phyloP scores from a whole-genome alignment of 345 rosid genomes.

The Salix arbutifolia region DNA sequence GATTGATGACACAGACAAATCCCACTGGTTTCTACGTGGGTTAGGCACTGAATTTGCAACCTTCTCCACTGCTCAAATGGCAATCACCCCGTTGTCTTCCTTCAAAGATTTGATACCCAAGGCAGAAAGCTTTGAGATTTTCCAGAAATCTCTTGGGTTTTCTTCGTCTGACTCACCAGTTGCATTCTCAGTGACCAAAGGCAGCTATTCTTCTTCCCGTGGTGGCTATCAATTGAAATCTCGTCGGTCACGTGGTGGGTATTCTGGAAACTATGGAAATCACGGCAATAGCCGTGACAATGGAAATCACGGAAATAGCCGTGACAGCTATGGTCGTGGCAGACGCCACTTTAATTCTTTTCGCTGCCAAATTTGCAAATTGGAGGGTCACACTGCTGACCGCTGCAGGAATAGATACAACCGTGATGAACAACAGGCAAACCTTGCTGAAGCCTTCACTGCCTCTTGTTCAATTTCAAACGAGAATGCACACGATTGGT shows the following conservation, averaged over 20 bases:
- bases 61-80: neutral
- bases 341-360: neutral
- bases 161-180: neutral
- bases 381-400: slow-evolving; percentile 8
- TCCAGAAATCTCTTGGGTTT: neutral
- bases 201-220: neutral
- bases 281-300: neutral
- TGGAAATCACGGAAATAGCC: neutral
- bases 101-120: neutral
- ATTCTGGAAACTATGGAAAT: neutral
- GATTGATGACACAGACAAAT: neutral
- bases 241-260: no score
- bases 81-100: neutral
- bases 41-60: neutral
- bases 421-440: neutral
- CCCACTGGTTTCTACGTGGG: neutral
- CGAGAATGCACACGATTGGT: neutral
- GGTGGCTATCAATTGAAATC: no score
- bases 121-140: neutral
- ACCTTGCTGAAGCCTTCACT: neutral
- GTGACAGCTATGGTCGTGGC: neutral
- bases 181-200: neutral
- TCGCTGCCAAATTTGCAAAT: neutral
- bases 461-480: no score
- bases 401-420: neutral